phyloP scores from a whole-genome alignment of 495 filamentous ascomycete species.

The Podospora didyma region DNA sequence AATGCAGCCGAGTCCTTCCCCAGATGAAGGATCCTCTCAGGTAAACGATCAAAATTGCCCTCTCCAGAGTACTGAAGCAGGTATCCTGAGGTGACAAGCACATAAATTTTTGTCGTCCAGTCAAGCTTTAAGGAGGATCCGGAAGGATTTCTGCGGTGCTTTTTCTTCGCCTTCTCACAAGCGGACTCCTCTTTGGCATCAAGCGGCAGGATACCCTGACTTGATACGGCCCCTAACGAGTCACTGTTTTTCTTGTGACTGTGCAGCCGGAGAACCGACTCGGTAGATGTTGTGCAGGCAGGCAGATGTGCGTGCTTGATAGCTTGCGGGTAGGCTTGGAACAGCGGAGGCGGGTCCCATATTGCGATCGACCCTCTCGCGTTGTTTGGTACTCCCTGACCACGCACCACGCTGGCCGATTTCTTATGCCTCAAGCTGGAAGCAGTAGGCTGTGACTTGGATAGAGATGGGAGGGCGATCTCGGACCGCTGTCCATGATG shows the following conservation, averaged over 20 bases:
- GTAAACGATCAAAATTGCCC: slow-evolving; percentile 73
- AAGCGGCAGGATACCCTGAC: slow-evolving; percentile 22
- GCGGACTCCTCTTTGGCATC: slow-evolving; percentile 20
- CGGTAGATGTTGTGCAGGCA: slow-evolving; percentile 48
- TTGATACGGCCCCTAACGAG: slow-evolving; percentile 40
- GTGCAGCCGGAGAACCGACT: slow-evolving; percentile 60
- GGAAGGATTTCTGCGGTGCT: slow-evolving; percentile 52
- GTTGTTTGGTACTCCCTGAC: slow-evolving; percentile 13
- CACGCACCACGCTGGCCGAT: slow-evolving; percentile 26
- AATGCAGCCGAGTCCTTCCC: slow-evolving; percentile 87
- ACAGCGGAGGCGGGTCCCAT: slow-evolving; percentile 81
- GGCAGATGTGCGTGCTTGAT: slow-evolving; percentile 52
- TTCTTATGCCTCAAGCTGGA: slow-evolving; percentile 35
- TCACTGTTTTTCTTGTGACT: slow-evolving; percentile 40
- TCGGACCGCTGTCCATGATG: slow-evolving; percentile 37
- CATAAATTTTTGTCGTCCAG: slow-evolving; percentile 79
- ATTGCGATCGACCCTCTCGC: slow-evolving; percentile 27
- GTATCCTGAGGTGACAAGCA: slow-evolving; percentile 77
- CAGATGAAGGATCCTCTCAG: slow-evolving; percentile 82
- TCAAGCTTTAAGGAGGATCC: slow-evolving; percentile 61
- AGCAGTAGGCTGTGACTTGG: slow-evolving; percentile 1
- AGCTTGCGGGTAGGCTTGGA: slow-evolving; percentile 87
- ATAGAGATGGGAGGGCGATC: slow-evolving; percentile 24
- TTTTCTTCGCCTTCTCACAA: slow-evolving; percentile 34
- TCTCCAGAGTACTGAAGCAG: slow-evolving; percentile 83